Base-by-base conservation (phyloP, 2,329 filamentous ascomycete genomes). In the Arachnopeziza araneosa region DNA sequence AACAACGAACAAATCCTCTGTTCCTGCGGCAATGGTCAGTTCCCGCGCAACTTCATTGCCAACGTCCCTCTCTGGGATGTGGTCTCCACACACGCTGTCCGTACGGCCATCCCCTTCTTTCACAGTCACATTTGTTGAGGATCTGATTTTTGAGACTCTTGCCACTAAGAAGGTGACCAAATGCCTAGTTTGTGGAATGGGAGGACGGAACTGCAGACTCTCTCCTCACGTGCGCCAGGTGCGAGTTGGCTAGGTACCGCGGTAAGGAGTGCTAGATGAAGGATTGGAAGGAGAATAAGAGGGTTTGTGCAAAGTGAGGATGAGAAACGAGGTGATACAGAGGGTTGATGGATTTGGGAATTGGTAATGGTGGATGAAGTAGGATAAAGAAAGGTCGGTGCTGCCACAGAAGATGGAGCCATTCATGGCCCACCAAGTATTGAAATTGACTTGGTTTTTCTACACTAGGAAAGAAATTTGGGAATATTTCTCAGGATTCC, bases 81-180 rank as follows among this genome's bases (percentile, higher is more conserved):
- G 1, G 30, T 52, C 7, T 55, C 44, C 8, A 55, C 53, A 26
- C 52, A 56, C 50, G 24, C 52, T 1, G 50, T 57, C 19, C 52
- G 60, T n/a, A 57, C 55, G 2, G 57, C 60, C 7, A 57, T 62
- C 7, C 60, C 52, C 36, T 1, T 55, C 22, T 21, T 62, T 60
- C 32, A 19, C 54, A 1, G 52, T 52, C 10, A 24, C 51, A 0
- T 62, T 51, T 22, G 22, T 55, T 10, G 60, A 62, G 52, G 10
- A 26, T 24, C 6, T 56, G 9, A 6, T 55, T 24, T 14, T 44
- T 3, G 17, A 44, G 9, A 6, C 52, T 24, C 17, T 44, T 4
- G 17, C 10, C 17, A 14, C 1, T 4, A 48, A 17, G 1, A 6
- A 7, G 5, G 10, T 21, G 2, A 24, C 2, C 1, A 8, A 14